Evolutionary conservation across 176 grass and related monocot species (phyloP).

Genomic region (Juncus inflexus): DNA sequence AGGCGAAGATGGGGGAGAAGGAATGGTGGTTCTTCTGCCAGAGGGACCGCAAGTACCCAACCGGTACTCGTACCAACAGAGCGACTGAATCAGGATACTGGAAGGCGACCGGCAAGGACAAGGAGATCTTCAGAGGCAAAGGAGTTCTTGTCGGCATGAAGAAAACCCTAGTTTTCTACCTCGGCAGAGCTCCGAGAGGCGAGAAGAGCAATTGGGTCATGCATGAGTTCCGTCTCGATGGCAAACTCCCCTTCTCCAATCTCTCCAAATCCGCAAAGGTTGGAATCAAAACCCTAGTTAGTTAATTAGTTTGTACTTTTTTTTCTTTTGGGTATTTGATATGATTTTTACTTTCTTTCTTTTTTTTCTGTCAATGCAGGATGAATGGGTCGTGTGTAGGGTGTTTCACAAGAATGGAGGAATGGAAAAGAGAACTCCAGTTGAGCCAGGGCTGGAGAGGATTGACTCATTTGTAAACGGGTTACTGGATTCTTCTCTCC

Average conservation of each 20-base stretch:
- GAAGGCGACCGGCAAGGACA: conserved; percentile 99
- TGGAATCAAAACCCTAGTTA: neutral
- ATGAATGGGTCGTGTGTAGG: conserved; percentile 87
- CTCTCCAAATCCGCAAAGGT: conserved; percentile 70
- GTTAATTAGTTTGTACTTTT: neutral
- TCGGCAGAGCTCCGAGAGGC: conserved; percentile 72
- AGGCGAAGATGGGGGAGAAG: conserved; percentile 89
- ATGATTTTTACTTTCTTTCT: neutral
- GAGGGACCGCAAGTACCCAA: conserved; percentile 96
- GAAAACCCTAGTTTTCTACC: conserved; percentile 99
- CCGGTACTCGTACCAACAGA: conserved; percentile 78
- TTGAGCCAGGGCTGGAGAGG: conserved; percentile 35
- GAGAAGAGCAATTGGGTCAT: conserved; percentile 90
- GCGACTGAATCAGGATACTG: conserved; percentile 90
- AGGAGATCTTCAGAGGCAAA: conserved; percentile 68
- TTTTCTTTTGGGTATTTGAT: neutral
- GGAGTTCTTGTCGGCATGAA: conserved; percentile 87
- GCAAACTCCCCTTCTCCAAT: conserved; percentile 37
- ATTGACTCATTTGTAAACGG: conserved; percentile 39
- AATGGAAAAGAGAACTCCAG: conserved; percentile 8
- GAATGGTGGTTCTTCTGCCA: conserved; percentile 95
- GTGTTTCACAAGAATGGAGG: conserved; percentile 67
- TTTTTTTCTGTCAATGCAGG: conserved; percentile 33
- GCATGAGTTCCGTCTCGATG: conserved; percentile 88
- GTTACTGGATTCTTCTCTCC: conserved; percentile 56